These are phyloP conservation scores for Fusarium sp. DNA, from an alignment of 2,329 filamentous ascomycete genomes.

Conservation along the genomic window DNA sequence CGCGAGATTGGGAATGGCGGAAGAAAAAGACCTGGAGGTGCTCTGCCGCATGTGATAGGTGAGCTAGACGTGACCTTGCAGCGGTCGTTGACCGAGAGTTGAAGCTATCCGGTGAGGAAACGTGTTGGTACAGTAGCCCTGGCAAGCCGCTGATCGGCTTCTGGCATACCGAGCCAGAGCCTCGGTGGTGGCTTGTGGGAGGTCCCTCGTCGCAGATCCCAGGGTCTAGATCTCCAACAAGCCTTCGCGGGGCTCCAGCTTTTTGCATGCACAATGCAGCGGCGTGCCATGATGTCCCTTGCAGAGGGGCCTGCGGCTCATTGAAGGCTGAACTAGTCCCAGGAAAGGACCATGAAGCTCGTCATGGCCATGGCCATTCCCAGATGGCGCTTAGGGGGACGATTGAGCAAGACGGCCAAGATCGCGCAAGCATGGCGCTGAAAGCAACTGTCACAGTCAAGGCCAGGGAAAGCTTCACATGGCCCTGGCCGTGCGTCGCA, in stretches of 20 bases:
- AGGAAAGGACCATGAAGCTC: constrained; percentile 20
- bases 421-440: constrained; percentile 12
- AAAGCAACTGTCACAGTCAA: constrained; percentile 6
- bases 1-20: neutral
- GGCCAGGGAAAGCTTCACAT: constrained; percentile 6
- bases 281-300: constrained; percentile 38
- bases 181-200: constrained; percentile 33
- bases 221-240: constrained; percentile 42
- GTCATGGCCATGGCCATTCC: constrained; percentile 21
- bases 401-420: constrained; percentile 21
- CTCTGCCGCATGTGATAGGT: neutral
- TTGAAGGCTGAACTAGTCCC: constrained; percentile 23
- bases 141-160: neutral
- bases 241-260: constrained; percentile 45
- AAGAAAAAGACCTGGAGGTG: neutral
- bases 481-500: constrained; percentile 16
- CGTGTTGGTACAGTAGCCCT: neutral
- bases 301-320: constrained; percentile 42
- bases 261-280: constrained; percentile 41
- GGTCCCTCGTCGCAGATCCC: constrained; percentile 35
- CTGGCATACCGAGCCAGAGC: constrained; percentile 9
- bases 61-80: neutral
- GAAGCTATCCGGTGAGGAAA: constrained; percentile 3
- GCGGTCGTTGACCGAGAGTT: constrained; percentile 1
- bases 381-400: neutral